These are phyloP conservation scores for Fusarium sp. DNA, from an alignment of 2,329 filamentous ascomycete species.

Conservation along the genomic window DNA sequence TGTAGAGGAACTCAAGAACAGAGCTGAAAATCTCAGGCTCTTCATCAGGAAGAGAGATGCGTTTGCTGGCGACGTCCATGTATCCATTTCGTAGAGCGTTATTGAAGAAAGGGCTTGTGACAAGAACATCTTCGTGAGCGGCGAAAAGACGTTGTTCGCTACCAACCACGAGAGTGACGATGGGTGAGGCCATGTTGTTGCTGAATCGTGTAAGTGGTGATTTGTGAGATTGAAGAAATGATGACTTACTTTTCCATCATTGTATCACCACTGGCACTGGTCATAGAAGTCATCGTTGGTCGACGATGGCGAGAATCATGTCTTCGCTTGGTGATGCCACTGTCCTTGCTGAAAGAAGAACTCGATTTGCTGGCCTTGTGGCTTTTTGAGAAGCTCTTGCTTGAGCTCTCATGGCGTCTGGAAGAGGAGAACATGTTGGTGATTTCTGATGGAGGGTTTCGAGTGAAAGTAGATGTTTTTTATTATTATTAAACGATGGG, in stretches of 20 bases:
- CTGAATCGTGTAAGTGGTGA: conserved; percentile 43
- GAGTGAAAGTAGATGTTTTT: neutral
- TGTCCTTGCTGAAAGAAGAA: conserved; percentile 66
- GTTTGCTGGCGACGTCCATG: conserved; percentile 63
- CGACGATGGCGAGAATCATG: conserved; percentile 63
- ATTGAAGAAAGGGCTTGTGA: conserved; percentile 80
- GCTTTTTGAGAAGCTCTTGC: conserved; percentile 65
- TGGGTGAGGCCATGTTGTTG: conserved; percentile 72
- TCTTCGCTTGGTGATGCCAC: conserved; percentile 66
- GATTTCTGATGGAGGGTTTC: neutral
- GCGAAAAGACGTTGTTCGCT: conserved; percentile 88
- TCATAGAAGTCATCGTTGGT: conserved; percentile 60
- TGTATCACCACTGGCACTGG: conserved; percentile 52
- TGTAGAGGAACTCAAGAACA: conserved; percentile 91
- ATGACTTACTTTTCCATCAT: conserved; percentile 58
- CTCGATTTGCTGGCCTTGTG: conserved; percentile 63
- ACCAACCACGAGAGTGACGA: conserved; percentile 86
- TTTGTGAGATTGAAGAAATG: neutral
- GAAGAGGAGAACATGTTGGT: conserved; percentile 61
- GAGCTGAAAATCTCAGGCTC: conserved; percentile 92
- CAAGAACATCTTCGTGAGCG: conserved; percentile 87
- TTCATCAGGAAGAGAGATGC: conserved; percentile 84
- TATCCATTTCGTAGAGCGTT: conserved; percentile 52
- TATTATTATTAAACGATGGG: conserved; percentile 27
- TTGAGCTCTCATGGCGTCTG: conserved; percentile 58